phyloP scores from a whole-genome alignment of 371 early-diverging fungal species.

The Rozella allomycis region DNA sequence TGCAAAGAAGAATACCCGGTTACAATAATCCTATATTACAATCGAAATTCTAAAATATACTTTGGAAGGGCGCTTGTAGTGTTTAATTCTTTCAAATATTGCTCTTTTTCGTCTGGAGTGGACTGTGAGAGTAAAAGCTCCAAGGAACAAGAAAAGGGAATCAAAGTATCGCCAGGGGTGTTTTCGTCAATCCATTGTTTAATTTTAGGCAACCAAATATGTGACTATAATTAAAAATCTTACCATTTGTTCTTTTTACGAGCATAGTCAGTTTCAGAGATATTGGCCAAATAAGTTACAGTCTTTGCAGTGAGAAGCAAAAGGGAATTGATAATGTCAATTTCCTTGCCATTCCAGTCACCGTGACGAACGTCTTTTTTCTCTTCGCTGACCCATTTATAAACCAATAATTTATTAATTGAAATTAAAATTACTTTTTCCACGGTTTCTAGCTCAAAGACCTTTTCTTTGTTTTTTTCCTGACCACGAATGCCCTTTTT shows the following conservation, averaged over 20 bases:
- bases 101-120: constrained; percentile 33
- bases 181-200: constrained; percentile 6
- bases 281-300: constrained; percentile 88
- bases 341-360: constrained; percentile 67
- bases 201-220: constrained; percentile 22
- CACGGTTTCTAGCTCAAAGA: constrained; percentile 60
- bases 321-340: constrained; percentile 73
- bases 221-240: too few species aligned
- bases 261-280: constrained; percentile 66
- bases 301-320: constrained; percentile 92
- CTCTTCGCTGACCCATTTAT: constrained; percentile 42
- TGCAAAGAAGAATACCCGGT: constrained; percentile 74
- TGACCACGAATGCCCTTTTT: neutral
- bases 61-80: constrained; percentile 8
- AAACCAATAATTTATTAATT: constrained; percentile 15
- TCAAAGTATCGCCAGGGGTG: constrained; percentile 3
- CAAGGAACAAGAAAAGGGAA: neutral
- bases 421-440: constrained; percentile 20
- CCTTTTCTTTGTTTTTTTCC: constrained; percentile 29
- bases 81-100: constrained; percentile 31
- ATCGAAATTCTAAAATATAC: constrained; percentile 44
- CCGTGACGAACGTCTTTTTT: constrained; percentile 75
- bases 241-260: constrained; percentile 84
- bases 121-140: constrained; percentile 7
- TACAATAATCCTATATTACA: constrained; percentile 81